Evolutionary conservation across 208 protist genomes (phyloP).

Genomic region (Trypanosomatidae sp.): DNA sequence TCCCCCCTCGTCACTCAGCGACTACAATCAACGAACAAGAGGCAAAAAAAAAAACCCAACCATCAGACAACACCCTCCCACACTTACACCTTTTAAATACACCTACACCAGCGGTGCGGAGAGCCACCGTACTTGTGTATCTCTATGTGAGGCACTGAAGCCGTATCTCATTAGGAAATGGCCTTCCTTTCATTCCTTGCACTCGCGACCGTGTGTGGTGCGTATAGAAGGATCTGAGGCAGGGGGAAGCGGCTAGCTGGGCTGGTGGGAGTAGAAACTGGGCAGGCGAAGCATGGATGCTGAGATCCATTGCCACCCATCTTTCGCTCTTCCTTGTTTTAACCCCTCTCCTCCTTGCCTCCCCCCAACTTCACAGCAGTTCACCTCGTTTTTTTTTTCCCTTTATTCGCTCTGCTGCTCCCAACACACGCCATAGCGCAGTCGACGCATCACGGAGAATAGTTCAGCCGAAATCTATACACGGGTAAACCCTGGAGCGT

Average conservation of each 20-base stretch:
- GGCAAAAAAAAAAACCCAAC: not conserved
- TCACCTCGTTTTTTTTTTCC: not conserved
- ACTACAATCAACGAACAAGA: not conserved
- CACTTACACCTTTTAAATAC: constrained; percentile 3
- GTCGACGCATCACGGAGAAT: not conserved
- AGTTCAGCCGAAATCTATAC: not conserved
- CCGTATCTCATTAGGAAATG: not conserved
- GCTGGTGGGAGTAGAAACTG: not conserved
- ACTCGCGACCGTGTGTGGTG: not conserved
- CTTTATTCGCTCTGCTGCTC: not conserved
- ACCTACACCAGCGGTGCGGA: not conserved
- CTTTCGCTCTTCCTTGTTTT: not conserved
- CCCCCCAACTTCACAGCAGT: not conserved
- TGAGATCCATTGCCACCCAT: not conserved
- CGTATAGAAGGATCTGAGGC: not conserved
- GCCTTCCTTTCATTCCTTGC: not conserved
- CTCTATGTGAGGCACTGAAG: not conserved
- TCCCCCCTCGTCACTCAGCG: too few species aligned
- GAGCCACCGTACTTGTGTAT: not conserved
- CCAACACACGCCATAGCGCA: not conserved
- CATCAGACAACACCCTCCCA: not conserved
- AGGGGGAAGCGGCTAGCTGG: not conserved
- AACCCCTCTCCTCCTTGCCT: not conserved
- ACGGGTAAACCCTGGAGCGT: not conserved
- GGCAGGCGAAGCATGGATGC: not conserved